Percentiles rank a stretch among this genome's conserved stretches.
Conservation (phyloP, 192 early-diverging fungal species). For the Chytriomyces hyalinus region DNA sequence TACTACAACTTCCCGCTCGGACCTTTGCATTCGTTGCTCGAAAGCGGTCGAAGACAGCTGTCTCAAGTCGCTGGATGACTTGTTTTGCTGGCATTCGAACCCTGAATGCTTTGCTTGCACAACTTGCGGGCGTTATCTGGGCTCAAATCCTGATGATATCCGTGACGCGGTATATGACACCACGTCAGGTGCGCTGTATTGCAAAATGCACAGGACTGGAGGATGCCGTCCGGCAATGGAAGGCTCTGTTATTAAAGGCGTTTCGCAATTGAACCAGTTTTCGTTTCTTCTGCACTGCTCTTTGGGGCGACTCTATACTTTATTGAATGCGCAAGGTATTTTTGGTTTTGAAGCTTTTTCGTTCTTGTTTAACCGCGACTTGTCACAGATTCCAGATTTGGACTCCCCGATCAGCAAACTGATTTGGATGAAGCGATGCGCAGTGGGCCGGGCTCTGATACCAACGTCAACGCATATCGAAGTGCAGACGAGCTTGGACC, state of each 20-base stretch:
- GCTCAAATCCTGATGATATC: constrained; percentile 3
- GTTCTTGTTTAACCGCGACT: background rate
- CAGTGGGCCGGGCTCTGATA: background rate
- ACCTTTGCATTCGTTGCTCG: constrained; percentile 80
- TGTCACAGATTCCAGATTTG: background rate
- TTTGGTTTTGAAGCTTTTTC: constrained; percentile 3
- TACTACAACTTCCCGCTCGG: constrained; percentile 72
- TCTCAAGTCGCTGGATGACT: constrained; percentile 56
- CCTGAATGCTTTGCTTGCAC: constrained; percentile 78
- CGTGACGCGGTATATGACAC: constrained; percentile 23
- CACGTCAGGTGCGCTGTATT: constrained; percentile 33
- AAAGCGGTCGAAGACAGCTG: constrained; percentile 88
- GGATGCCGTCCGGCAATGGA: constrained; percentile 2
- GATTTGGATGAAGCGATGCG: background rate
- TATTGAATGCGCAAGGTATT: constrained; percentile 64
- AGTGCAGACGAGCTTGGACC: constrained; percentile 2
- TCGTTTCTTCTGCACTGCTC: constrained; percentile 84
- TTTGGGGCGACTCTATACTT: constrained; percentile 76
- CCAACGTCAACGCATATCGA: background rate
- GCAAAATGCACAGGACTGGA: constrained; percentile 34
- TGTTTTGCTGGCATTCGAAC: constrained; percentile 68
- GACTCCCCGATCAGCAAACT: constrained; percentile 4
- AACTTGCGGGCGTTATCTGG: constrained; percentile 55
- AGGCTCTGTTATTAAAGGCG: constrained; percentile 62
- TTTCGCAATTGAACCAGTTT: constrained; percentile 91